Base-by-base conservation (phyloP, 2,329 filamentous ascomycete genomes). In the Basipetospora chlamydospora region DNA sequence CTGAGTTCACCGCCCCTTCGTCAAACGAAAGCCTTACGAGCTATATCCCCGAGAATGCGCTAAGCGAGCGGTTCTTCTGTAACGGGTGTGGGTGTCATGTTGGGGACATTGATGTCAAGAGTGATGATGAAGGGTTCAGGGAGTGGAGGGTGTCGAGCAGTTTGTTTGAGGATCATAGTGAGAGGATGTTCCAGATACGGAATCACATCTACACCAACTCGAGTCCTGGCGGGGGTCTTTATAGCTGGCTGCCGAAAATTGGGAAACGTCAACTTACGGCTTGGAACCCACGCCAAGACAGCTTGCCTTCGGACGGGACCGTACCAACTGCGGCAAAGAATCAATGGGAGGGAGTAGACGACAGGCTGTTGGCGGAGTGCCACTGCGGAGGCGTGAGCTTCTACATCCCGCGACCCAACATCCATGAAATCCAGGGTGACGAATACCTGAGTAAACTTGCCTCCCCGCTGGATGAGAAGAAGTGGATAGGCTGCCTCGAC, bases 361-460 rank as follows among this genome's bases (percentile, higher is more conserved):
- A 64, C 26, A 46, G 55, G 13, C 53, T 69, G 9, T 55, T 57
- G 0, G 64, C 54, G 0, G 42, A 64, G 41, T 68, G 65, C 42
- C 52, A 58, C 38, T 69, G 64, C 39, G 60, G 58, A 28, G 63
- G 64, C 8, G 58, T 68, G 0, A 60, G 57, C 4, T 66, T 68
- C 44, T 59, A 58, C 5, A 50, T 68, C 21, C 44, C 51, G 8
- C 53, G 61, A 3, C 65, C 64, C 2, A 51, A 46, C 3, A 36
- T 50, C 5, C 47, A 47, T 12, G 47, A 52, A 3, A 43, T 51
- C 18, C 41, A 47, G 1, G 48, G 59, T 33, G 45, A 47, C 4
- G 17, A 16, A 4, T 50, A 49, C 31, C 39, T 58, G 38, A 45
- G 46, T 7, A 36, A 43, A 6, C 60, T 48, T 26, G 49, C 64